A percentile compares a stretch with the other conserved stretches of the same genome.
phyloP scores from a whole-genome alignment of 441 rosid species.

The Arabidopsis lyrata region DNA sequence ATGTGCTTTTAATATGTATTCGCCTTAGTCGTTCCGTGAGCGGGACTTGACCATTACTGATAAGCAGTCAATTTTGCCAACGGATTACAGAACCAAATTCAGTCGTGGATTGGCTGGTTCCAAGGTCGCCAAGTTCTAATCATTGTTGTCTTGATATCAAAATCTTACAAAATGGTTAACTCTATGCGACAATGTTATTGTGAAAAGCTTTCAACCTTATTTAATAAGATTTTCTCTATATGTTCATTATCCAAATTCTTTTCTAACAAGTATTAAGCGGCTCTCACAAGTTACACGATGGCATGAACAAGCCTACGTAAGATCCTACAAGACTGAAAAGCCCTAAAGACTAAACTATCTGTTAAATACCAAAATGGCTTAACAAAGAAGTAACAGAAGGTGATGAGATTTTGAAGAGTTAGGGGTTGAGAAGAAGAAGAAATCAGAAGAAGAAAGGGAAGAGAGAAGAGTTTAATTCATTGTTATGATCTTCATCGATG shows the following conservation, averaged over 20 bases:
- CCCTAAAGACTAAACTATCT: not conserved
- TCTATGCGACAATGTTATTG: not conserved
- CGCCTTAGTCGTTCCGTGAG: not conserved
- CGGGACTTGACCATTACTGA: not conserved
- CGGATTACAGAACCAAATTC: slow-evolving; percentile 19
- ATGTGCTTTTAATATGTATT: not conserved
- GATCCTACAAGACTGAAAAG: not conserved
- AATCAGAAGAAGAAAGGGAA: no score
- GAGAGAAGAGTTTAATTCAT: no score
- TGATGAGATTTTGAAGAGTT: no score
- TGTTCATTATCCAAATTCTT: not conserved
- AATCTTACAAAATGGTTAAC: not conserved
- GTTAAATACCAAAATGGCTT: no score
- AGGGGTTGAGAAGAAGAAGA: no score
- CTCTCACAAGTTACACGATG: not conserved
- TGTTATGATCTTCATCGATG: no score
- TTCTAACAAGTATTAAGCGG: not conserved
- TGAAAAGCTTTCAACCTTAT: not conserved
- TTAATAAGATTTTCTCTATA: not conserved
- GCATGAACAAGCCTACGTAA: not conserved
- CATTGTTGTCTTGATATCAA: not conserved
- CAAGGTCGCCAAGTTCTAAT: slow-evolving; percentile 21
- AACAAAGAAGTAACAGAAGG: no score
- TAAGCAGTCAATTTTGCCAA: slow-evolving; percentile 12
- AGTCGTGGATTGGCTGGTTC: slow-evolving; percentile 3